A percentile compares a stretch with the other conserved stretches of the same genome.
phyloP scores from a whole-genome alignment of 2,329 filamentous ascomycete species.

The Coleophoma crateriformis region DNA sequence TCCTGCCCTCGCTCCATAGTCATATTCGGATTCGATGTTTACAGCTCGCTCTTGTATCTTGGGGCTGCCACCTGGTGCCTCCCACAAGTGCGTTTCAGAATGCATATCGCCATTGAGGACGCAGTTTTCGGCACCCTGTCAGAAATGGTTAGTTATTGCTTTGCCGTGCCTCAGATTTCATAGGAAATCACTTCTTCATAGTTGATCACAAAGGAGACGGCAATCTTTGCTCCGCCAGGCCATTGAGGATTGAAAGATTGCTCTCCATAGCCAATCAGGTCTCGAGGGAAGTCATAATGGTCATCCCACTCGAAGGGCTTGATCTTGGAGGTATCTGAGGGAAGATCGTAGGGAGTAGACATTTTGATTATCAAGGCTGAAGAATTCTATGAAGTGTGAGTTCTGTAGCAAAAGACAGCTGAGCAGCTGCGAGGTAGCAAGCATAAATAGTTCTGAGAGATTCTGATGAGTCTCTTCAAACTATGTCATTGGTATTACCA shows the following conservation, averaged over 20 bases:
- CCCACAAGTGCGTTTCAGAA: constrained; percentile 17
- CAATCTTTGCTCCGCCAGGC: constrained; percentile 26
- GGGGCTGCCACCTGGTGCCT: constrained; percentile 12
- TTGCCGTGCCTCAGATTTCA: background rate
- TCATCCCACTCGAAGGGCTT: constrained; percentile 20
- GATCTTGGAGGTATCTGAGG: constrained; percentile 11
- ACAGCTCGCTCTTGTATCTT: constrained; percentile 20
- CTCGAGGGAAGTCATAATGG: constrained; percentile 21
- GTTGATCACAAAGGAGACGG: constrained; percentile 25
- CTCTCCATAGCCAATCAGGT: constrained; percentile 21
- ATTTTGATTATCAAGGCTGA: constrained; percentile 5
- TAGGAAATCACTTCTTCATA: constrained; percentile 18
- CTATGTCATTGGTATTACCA: too few relatives aligned
- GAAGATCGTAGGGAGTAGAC: constrained; percentile 16
- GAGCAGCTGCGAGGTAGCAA: too few relatives aligned
- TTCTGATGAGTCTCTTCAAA: too few relatives aligned
- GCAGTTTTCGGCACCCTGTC: constrained; percentile 16
- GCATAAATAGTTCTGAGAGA: too few relatives aligned
- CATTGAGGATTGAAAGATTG: constrained; percentile 26
- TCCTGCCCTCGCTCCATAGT: constrained; percentile 28
- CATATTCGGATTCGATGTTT: constrained; percentile 28
- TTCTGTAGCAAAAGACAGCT: too few relatives aligned
- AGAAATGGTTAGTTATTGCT: background rate
- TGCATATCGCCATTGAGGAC: constrained; percentile 18
- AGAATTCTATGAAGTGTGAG: too few relatives aligned